Base-by-base conservation (phyloP, 1,284 basidiomycete genomes). In the Pascua sp. region DNA sequence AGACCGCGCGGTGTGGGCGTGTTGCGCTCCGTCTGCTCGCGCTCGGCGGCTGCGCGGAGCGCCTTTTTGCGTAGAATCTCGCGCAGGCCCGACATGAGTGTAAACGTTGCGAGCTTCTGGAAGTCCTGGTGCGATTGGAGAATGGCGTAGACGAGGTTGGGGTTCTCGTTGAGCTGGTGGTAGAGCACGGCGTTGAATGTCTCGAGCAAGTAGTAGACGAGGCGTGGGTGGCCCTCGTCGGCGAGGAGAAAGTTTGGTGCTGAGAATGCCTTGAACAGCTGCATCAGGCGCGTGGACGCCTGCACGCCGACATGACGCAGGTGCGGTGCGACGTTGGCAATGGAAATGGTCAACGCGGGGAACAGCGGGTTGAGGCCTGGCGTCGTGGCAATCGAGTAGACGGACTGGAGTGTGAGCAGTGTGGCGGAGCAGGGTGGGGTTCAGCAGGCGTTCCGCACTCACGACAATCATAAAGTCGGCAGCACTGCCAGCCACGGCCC, bases 171-270 rank as follows among this genome's bases (percentile, higher is more conserved):
- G 36, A 76, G 64, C 49, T 87, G 84, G 63, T 89, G 81, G 43
- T 86, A 76, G 53, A 97, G 82, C 52, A 96, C 81, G 7, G 86
- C 83, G 73, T 93, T 96, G 80, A 97, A 91, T 5, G 88, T 85
- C 73, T 98, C 94, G 45, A 98, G 67, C 16, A 75, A 71, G 53
- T 42, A 51, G 77, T 90, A 97, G 37, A 96, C 80, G 24, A 97
- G 78, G 50, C 94, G 80, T 3, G 95, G 95, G 72, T 98, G 90
- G 8, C 91, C 90, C 76, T 97, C 93, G 63, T 97, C 93, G 0
- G 90, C 87, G 36, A 98, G 80, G 42, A 98, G 79, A 76, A 97
- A 98, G 8, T 85, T 79, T 0, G 95, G 90, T 59, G 87, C 89
- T 0, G 91, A 86, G 71, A 98, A 95, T 0, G 92, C 89, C 41